These are phyloP conservation scores for Phytophthora multivora DNA, from an alignment of 352 stramenopile species.

Conservation along the genomic window DNA sequence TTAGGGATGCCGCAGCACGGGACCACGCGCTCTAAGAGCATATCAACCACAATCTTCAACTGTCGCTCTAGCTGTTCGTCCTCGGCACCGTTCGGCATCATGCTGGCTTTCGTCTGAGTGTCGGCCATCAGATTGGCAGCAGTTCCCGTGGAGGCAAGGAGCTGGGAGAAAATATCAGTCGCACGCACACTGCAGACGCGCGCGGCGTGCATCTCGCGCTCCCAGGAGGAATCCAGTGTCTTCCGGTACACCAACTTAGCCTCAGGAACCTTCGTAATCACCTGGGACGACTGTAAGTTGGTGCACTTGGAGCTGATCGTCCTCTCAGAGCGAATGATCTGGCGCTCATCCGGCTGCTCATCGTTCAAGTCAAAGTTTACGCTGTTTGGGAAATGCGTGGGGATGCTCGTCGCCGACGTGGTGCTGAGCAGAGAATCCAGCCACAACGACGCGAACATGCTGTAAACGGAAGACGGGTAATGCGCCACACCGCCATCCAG, in stretches of 20 bases:
- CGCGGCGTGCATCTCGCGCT: slow-evolving; percentile 68
- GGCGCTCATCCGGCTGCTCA: slow-evolving; percentile 32
- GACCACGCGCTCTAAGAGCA: slow-evolving; percentile 77
- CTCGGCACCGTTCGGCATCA: slow-evolving; percentile 15
- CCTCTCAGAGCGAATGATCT: slow-evolving; percentile 70
- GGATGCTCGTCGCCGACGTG: slow-evolving; percentile 67
- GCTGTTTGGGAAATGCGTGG: slow-evolving; percentile 67
- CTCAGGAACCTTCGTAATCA: slow-evolving; percentile 67
- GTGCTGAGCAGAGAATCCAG: slow-evolving; percentile 68
- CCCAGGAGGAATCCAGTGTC: slow-evolving; percentile 71
- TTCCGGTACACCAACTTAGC: slow-evolving; percentile 70
- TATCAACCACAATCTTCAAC: slow-evolving; percentile 61
- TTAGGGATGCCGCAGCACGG: slow-evolving; percentile 77
- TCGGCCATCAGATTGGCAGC: slow-evolving; percentile 16
- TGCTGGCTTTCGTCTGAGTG: slow-evolving; percentile 1
- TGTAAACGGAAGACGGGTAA: slow-evolving; percentile 73
- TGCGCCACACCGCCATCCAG: slow-evolving; percentile 66
- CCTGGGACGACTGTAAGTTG: slow-evolving; percentile 76
- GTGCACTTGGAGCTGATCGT: slow-evolving; percentile 87
- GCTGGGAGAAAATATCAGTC: slow-evolving; percentile 54
- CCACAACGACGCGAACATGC: slow-evolving; percentile 70
- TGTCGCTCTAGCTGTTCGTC: slow-evolving; percentile 52
- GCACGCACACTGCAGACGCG: slow-evolving; percentile 61
- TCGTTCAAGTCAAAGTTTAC: slow-evolving; percentile 33
- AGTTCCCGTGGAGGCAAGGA: slow-evolving; percentile 37